Evolutionary conservation across 345 rosid species (phyloP), one percentile per base, ranked within the genome.

Genomic region (Linum trigynum): DNA sequence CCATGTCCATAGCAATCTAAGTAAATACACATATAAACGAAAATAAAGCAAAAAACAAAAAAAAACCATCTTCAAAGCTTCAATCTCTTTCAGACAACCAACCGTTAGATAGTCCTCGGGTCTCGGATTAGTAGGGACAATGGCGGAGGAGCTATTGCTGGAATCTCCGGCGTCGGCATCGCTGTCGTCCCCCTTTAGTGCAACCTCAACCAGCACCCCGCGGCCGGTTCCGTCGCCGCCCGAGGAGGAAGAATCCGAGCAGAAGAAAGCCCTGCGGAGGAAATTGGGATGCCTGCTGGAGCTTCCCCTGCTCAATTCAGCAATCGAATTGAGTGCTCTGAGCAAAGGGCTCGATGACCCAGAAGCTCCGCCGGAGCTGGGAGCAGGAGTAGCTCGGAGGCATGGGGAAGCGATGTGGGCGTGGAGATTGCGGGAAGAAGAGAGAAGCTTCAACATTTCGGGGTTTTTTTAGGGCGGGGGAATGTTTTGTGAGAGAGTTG

Each of bases 41-140:
- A 15, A 36, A 1, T 3, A 55, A 62, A 32, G 2, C 9, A 67
- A 5, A 5, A 38, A 58, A 16, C 9, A 8, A 50, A 48, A 65
- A 38, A 41, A 55, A 15, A 58, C 39, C 4, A 32, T 36, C 15
- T 5, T 6, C 68, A 50, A 62, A 8, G 3, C 48, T 3, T 50
- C 45, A 5, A 9, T 48, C 59, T 62, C 41, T 35, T 17, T 37
- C 12, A 38, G 38, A 16, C 3, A 17, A 67, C 87, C 35, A 63
- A 95, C 99, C 89, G 90, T 83, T 61, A 85, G 80, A 74, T 86
- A 95, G 80, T 95, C 99, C 70, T 95, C 97, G 0, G 87, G 97
- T 38, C 89, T 80, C 41, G 95, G 95, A 48, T 75, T 71, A 37
- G 94, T 83, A 1, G 96, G 71, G 42, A 95, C 91, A 42, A 95